Evolutionary conservation across 495 filamentous ascomycete species (phyloP).

Genomic region (Penicillium simplicissimum): DNA sequence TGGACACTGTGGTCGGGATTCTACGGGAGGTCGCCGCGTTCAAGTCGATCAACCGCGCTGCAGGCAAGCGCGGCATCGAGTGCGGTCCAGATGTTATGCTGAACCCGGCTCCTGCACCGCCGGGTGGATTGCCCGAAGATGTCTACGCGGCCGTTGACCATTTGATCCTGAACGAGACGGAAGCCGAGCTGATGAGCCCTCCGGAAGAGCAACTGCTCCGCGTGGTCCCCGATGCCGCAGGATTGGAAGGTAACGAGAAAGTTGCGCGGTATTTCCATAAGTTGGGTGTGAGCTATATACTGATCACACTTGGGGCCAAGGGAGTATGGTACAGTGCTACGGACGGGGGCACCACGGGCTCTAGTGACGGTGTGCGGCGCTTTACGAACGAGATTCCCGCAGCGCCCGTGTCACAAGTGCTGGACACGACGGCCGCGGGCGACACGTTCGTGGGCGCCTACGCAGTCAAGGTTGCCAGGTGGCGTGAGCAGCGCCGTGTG

Average conservation of each 20-base stretch:
- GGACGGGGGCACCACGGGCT: conserved; percentile 41
- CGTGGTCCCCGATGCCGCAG: conserved; percentile 40
- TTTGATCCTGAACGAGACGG: conserved; percentile 87
- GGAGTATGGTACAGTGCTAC: conserved; percentile 63
- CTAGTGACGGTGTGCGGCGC: conserved; percentile 33
- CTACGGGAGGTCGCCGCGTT: conserved; percentile 43
- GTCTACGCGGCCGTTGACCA: conserved; percentile 71
- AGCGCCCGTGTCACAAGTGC: conserved; percentile 63
- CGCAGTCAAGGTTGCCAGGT: conserved; percentile 62
- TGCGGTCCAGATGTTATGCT: conserved; percentile 61
- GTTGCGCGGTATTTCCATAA: conserved; percentile 60
- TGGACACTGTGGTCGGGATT: conserved; percentile 67
- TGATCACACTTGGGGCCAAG: conserved; percentile 80
- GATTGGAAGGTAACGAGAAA: conserved; percentile 49
- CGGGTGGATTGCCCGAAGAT: conserved; percentile 59
- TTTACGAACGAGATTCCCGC: conserved; percentile 50
- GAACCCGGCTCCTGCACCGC: conserved; percentile 82
- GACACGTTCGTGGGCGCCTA: conserved; percentile 94
- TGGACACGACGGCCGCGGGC: conserved; percentile 93
- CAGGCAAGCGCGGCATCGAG: conserved; percentile 47
- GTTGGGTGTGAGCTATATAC: conserved; percentile 70
- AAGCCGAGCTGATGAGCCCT: conserved; percentile 70
- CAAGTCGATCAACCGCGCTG: conserved; percentile 46
- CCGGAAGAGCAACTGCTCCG: conserved; percentile 35
- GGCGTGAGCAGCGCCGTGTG: conserved; percentile 39